Evolutionary conservation across 164 flowering plant genomes (phyloP).

Genomic region (Hamamelis virginiana): DNA sequence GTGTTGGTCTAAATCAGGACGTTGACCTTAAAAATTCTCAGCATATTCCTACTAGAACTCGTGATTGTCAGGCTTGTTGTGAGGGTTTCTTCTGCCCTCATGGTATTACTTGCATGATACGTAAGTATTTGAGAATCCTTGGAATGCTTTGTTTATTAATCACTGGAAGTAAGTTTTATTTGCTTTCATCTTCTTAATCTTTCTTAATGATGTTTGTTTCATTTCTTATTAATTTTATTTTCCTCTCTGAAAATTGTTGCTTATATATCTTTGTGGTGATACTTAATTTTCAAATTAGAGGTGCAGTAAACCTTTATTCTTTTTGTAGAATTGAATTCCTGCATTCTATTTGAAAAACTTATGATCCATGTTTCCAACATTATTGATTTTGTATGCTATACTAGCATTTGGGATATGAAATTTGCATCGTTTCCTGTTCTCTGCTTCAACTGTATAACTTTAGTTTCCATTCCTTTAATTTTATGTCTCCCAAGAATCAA

Average conservation of each 20-base stretch:
- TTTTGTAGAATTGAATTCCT: too few species aligned
- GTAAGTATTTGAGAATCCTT: conserved; percentile 32
- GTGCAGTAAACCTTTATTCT: too few species aligned
- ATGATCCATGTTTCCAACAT: too few species aligned
- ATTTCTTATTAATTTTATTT: not conserved
- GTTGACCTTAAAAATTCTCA: conserved; percentile 36
- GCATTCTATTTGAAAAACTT: too few species aligned
- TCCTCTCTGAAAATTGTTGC: not conserved
- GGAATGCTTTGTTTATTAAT: not conserved
- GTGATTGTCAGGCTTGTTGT: conserved; percentile 50
- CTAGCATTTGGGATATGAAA: too few species aligned
- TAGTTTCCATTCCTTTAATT: not conserved
- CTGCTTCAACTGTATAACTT: not conserved
- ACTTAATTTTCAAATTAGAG: not conserved
- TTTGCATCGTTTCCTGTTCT: too few species aligned
- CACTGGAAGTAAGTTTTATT: not conserved
- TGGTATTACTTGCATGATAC: conserved; percentile 68
- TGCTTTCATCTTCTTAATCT: too few species aligned
- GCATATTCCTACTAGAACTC: conserved; percentile 41
- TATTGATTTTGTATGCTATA: too few species aligned
- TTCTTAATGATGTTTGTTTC: not conserved
- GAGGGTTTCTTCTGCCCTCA: conserved; percentile 71
- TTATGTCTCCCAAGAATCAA: too few species aligned
- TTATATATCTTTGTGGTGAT: not conserved
- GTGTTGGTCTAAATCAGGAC: conserved; percentile 25